Evolutionary conservation across 495 filamentous ascomycete species (phyloP), one percentile per base, ranked within the genome.

Genomic region (Xylaria cubensis): DNA sequence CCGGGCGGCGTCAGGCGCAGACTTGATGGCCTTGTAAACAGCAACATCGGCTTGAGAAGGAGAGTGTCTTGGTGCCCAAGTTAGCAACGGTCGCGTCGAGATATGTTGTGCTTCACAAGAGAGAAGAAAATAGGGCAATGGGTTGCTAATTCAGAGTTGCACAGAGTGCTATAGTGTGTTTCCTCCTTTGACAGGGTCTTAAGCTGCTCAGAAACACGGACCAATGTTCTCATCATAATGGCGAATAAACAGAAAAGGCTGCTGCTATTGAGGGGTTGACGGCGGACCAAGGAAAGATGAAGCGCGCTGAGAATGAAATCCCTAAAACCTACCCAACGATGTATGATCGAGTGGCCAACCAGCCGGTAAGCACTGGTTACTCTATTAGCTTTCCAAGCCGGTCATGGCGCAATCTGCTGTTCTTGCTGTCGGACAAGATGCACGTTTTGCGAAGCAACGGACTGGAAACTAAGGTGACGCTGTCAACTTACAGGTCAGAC

Each of bases 191-290:
- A 89, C 92, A 92, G 92, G 92, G 97, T 94, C 97, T 97, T 94
- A 94, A 88, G 91, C 94, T 91, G 92, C 92, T 97, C 93, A 90
- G 94, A 88, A 97, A 97, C 94, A 97, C 94, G 94, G 95, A 97
- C 95, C 93, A 97, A 94, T 91, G 80, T 89, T 89, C 87, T 96
- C 94, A 97, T 97, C 94, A 96, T 89, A 78, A 81, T 82, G 83
- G 53, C 41, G 67, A 24, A 46, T 41, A 26, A 64, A 55, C 15
- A 51, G 48, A 32, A 39, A 68, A 67, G 67, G 58, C 26, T 70
- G 58, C 26, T 70, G 17, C 72, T 61, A 66, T 67, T 69, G 76
- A 66, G 68, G 55, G 69, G 61, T 70, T 58, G 58, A 70, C 12
- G 15, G 65, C 10, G 34, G 50, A 41, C 9, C 12, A 29, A 21